Evolutionary conservation across 352 stramenopile genomes (phyloP).

Genomic region (Phytophthora europaea): DNA sequence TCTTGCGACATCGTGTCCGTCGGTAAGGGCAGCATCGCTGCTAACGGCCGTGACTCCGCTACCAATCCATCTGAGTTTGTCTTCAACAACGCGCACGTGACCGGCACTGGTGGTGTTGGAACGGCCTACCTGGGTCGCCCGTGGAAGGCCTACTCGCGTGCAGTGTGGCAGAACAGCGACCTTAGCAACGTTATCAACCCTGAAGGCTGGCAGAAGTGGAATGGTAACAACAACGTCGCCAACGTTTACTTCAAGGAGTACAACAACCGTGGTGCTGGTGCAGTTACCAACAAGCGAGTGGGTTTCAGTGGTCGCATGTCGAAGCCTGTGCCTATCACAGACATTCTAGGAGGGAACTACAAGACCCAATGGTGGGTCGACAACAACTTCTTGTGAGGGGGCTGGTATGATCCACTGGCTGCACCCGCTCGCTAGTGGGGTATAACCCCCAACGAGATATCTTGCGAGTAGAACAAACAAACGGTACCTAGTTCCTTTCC

Average conservation of each 20-base stretch:
- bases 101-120: not conserved
- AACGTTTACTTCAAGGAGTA: constrained; percentile 2
- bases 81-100: not conserved
- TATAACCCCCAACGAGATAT: no score
- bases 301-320: not conserved
- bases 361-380: constrained; percentile 2
- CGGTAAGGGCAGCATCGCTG: not conserved
- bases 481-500: no score
- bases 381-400: not conserved
- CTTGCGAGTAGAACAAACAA: no score
- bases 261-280: not conserved
- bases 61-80: not conserved
- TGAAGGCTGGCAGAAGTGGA: constrained; percentile 3
- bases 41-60: not conserved
- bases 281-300: not conserved
- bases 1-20: not conserved
- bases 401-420: no score
- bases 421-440: no score
- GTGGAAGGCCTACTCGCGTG: not conserved
- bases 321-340: not conserved
- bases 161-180: not conserved
- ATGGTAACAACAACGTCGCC: not conserved
- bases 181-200: not conserved
- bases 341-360: not conserved
- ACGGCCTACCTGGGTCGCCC: not conserved